Percentiles rank a stretch among this genome's conserved stretches.
Evolutionary conservation across 2,329 filamentous ascomycete genomes (phyloP).

Genomic region (Neoascochyta sp.): DNA sequence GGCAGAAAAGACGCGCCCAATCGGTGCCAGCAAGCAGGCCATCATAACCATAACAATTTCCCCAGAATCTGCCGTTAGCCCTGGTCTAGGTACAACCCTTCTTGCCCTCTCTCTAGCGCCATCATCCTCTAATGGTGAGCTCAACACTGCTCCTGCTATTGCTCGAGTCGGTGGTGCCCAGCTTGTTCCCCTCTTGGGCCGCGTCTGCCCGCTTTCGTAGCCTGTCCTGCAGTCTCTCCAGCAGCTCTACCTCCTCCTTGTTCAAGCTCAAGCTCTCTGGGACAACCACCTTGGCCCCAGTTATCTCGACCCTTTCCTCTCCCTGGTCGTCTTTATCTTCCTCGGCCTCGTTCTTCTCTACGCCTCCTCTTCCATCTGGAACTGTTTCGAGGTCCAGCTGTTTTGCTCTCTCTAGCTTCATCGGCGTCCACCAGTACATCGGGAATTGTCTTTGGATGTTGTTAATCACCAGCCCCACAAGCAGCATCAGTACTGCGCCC

Average conservation of each 20-base stretch:
- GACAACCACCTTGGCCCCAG: slow-evolving; percentile 27
- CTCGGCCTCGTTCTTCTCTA: slow-evolving; percentile 16
- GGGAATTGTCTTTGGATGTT: slow-evolving; percentile 48
- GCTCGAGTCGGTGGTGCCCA: slow-evolving; percentile 6
- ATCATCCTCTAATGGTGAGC: too few relatives aligned
- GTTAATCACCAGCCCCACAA: slow-evolving; percentile 44
- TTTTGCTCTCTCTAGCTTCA: slow-evolving; percentile 29
- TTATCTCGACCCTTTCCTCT: slow-evolving; percentile 29
- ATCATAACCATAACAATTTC: too few relatives aligned
- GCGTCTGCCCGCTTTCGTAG: slow-evolving; percentile 19
- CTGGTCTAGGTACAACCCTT: slow-evolving; percentile 2
- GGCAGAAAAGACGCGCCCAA: too few relatives aligned
- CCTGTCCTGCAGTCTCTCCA: slow-evolving; percentile 35
- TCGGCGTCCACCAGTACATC: slow-evolving; percentile 49
- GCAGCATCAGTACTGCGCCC: slow-evolving; percentile 42
- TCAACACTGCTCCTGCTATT: slow-evolving; percentile 21
- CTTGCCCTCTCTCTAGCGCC: slow-evolving; percentile 9
- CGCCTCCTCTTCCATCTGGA: slow-evolving; percentile 16
- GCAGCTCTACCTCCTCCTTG: slow-evolving; percentile 32
- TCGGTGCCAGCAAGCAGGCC: too few relatives aligned
- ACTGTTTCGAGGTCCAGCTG: slow-evolving; percentile 22
- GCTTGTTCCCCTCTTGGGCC: slow-evolving; percentile 4
- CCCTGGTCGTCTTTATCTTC: slow-evolving; percentile 14
- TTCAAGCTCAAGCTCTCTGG: slow-evolving; percentile 38
- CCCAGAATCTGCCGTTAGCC: too few relatives aligned